phyloP scores from a whole-genome alignment of 2,329 filamentous ascomycete species.

The Pezicula rhizophila region DNA sequence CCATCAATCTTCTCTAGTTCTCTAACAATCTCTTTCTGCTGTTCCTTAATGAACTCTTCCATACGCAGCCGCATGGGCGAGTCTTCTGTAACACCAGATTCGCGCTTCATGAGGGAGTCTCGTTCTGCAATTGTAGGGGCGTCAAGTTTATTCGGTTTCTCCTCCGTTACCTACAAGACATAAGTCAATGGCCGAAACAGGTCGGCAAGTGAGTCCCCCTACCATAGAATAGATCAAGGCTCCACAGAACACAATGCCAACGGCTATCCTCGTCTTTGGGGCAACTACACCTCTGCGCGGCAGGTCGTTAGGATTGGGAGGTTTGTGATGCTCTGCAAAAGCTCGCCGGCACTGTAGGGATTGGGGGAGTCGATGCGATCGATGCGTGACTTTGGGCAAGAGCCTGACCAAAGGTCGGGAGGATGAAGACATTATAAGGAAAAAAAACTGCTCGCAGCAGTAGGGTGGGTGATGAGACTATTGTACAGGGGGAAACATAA shows the following conservation, averaged over 20 bases:
- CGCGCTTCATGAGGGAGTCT: slow-evolving; percentile 74
- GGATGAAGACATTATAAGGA: slow-evolving; percentile 19
- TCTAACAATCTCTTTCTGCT: slow-evolving; percentile 81
- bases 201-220: slow-evolving; percentile 7
- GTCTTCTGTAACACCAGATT: slow-evolving; percentile 64
- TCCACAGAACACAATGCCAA: slow-evolving; percentile 42
- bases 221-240: slow-evolving; percentile 46
- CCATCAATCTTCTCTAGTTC: slow-evolving; percentile 82
- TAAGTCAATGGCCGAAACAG: slow-evolving; percentile 11
- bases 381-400: slow-evolving; percentile 12
- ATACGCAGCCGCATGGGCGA: slow-evolving; percentile 97
- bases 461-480: slow-evolving; percentile 6
- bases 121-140: slow-evolving; percentile 72
- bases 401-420: slow-evolving; percentile 16
- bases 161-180: slow-evolving; percentile 23
- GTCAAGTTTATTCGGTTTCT: slow-evolving; percentile 42
- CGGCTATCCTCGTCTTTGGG: slow-evolving; percentile 40
- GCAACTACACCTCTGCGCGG: slow-evolving; percentile 28
- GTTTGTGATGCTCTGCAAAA: slow-evolving; percentile 8
- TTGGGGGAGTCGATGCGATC: slow-evolving; percentile 6
- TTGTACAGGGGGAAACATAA: slow-evolving; percentile 18
- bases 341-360: slow-evolving; percentile 15
- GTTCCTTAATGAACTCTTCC: slow-evolving; percentile 92
- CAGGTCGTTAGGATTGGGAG: slow-evolving; percentile 3
- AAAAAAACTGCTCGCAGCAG: slow-evolving; percentile 5